Conservation (phyloP, 352 stramenopile genomes). For the Hyaloperonospora brassicae region DNA sequence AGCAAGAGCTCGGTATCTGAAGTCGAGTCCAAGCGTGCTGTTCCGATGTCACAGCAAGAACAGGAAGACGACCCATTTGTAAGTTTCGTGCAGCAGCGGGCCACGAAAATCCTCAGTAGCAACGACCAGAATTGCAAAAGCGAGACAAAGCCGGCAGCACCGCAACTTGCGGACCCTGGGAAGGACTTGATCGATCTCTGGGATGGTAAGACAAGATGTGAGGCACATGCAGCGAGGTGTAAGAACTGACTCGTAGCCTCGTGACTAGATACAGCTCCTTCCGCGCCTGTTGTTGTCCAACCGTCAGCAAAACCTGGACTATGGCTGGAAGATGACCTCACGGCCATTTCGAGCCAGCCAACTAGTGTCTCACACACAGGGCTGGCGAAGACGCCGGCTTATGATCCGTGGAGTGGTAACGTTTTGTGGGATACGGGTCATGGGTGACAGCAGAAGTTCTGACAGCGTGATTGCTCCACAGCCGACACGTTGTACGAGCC, state of each 20-base stretch:
- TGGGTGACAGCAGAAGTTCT: not conserved
- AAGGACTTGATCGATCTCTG: constrained; percentile 62
- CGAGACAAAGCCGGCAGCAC: constrained; percentile 16
- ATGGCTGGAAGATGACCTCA: constrained; percentile 18
- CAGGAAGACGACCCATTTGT: constrained; percentile 59
- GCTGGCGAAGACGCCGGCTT: constrained; percentile 2
- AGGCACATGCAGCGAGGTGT: not conserved
- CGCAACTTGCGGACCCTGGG: constrained; percentile 4
- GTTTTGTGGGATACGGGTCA: not conserved
- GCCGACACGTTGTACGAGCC: constrained; percentile 12
- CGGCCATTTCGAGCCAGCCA: constrained; percentile 9
- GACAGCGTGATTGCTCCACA: constrained; percentile 6
- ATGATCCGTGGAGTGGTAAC: constrained; percentile 21
- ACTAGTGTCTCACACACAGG: not conserved
- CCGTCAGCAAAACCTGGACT: constrained; percentile 14
- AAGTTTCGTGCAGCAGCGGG: constrained; percentile 50
- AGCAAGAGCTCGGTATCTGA: constrained; percentile 3
- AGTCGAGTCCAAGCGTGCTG: constrained; percentile 7
- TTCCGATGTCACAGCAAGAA: constrained; percentile 16
- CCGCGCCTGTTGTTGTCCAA: constrained; percentile 4
- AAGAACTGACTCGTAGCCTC: constrained; percentile 5
- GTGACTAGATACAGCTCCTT: constrained; percentile 5
- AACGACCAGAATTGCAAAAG: constrained; percentile 17
- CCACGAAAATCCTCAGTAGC: constrained; percentile 30
- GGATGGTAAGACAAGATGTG: constrained; percentile 32